Evolutionary conservation across 192 early-diverging fungal species (phyloP).

Genomic region (Umbelopsis isabellina): DNA sequence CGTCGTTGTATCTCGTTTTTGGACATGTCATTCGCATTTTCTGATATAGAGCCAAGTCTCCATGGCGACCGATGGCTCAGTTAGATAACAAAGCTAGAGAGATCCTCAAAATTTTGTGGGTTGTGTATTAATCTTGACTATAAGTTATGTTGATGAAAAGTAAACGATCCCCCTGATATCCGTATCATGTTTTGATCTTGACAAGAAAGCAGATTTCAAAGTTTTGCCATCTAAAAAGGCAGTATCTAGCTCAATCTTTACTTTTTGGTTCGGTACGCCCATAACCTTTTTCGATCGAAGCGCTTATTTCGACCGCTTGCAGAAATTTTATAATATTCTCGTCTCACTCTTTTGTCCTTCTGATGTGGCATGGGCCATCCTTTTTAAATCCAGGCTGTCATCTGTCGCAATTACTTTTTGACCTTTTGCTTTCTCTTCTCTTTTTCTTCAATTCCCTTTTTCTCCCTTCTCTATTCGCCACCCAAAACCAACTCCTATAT

Average conservation of each 20-base stretch:
- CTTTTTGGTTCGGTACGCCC: constrained; percentile 3
- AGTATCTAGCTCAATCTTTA: too few species aligned
- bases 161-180: too few species aligned
- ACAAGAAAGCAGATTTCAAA: too few species aligned
- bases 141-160: too few species aligned
- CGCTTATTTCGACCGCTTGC: too few species aligned
- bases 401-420: neutral
- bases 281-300: constrained; percentile 8
- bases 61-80: constrained; percentile 10
- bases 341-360: neutral
- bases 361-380: constrained; percentile 24
- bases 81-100: neutral
- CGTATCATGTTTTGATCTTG: too few species aligned
- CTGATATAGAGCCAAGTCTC: neutral
- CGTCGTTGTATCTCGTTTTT: neutral
- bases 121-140: too few species aligned
- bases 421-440: constrained; percentile 1
- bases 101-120: too few species aligned
- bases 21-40: neutral
- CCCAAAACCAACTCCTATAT: neutral
- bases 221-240: too few species aligned
- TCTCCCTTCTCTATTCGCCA: constrained; percentile 3
- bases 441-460: constrained; percentile 4
- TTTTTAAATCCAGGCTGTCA: constrained; percentile 16
- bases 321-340: neutral